Base-by-base conservation (phyloP, 768 basidiomycete species). In the Mrakia frigida region DNA sequence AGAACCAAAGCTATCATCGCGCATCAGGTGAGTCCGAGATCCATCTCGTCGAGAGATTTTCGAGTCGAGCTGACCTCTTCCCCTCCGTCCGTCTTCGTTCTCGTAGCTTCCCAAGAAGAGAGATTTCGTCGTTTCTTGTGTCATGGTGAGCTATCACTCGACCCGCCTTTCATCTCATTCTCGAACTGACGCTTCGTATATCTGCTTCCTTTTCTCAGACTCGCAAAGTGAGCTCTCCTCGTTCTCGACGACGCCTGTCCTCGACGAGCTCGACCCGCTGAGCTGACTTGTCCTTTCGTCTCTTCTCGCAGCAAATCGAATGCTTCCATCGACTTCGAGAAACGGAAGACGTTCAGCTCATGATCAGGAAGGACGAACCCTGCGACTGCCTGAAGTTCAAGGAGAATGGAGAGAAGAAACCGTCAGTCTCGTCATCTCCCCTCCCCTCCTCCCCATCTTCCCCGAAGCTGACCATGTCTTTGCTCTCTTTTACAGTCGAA, bases 111-210 rank as follows among this genome's bases (percentile, higher is more conserved):
- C 96, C 0, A 86, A 86, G 78, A 99, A 99, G 85, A 87, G 87
- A 0, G 96, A 99, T 79, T 86, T 93, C 81, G 91, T 98, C 21
- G 93, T 97, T 7, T 96, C 98, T 80, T 99, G 96, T 81, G 87
- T 89, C 39, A 81, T 82, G 23, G 91, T 90, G 0, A 96, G 97
- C 46, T 74, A 5, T 50, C 16, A 1, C 60, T 61, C 60, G 7
- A 23, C n/a, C 63, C 23, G 21, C 28, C 7, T 33, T n/a, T 9
- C 31, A 5, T 1, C 35, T 18, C 6, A 9, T 14, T 18, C 31
- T 37, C 0, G 7, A 65, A 4, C 23, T n/a, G 33, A 61, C 31
- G 25, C 9, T 28, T n/a, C 18, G 4, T 5, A 2, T 5, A 14
- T 28, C 10, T 1, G 16, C 63, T 65, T 33, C 33, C n/a, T 16